A percentile compares a stretch with the other conserved stretches of the same genome.
Evolutionary conservation across 2,329 filamentous ascomycete genomes (phyloP).

Genomic region (Neonectria ditissima): DNA sequence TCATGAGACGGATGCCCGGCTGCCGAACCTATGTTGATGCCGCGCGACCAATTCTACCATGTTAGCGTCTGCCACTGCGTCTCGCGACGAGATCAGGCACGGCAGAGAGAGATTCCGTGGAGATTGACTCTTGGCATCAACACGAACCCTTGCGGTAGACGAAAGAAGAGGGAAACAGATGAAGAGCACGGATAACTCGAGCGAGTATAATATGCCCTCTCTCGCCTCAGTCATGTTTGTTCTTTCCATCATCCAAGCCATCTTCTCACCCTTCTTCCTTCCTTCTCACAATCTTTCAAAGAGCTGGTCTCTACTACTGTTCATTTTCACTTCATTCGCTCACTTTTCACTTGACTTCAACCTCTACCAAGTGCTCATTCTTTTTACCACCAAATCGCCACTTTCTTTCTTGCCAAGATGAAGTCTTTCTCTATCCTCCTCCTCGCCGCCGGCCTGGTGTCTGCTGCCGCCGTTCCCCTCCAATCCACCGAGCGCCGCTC

Average conservation of each 20-base stretch:
- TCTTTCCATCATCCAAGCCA: not conserved
- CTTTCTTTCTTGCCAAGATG: not conserved
- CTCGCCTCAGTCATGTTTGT: not conserved
- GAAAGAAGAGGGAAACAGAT: not conserved
- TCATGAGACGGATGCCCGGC: not conserved
- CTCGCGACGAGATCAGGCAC: not conserved
- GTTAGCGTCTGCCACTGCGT: not conserved
- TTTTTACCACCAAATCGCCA: not conserved
- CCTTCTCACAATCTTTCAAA: not conserved
- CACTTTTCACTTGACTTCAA: not conserved
- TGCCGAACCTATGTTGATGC: not conserved
- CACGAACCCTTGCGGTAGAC: not conserved
- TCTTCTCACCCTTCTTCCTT: not conserved
- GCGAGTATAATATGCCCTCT: not conserved
- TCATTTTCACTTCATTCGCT: not conserved
- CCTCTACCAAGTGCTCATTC: not conserved
- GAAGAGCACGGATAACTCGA: not conserved
- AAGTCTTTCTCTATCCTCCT: slow-evolving; percentile 1
- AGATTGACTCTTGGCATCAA: not conserved
- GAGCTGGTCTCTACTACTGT: not conserved
- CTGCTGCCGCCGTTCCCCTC: not conserved
- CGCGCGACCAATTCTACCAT: not conserved
- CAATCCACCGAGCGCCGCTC: not conserved
- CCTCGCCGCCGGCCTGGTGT: slow-evolving; percentile 1
- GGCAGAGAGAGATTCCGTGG: not conserved